phyloP scores from a whole-genome alignment of 2,329 filamentous ascomycete genomes.

The Hortaea werneckii region DNA sequence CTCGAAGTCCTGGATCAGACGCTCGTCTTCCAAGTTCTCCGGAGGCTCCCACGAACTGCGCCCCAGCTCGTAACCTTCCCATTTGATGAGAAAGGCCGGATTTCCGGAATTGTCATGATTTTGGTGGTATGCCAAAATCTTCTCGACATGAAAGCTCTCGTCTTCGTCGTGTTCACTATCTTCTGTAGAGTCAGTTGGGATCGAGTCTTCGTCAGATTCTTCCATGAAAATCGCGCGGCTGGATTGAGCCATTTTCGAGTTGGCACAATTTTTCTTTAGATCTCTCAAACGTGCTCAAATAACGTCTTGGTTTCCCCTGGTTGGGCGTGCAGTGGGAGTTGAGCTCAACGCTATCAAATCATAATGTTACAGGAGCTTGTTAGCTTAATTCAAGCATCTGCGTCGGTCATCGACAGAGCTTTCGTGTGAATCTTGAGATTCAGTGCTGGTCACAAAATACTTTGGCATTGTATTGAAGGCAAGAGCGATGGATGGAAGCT shows the following conservation, averaged over 20 bases:
- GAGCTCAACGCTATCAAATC: too few relatives aligned
- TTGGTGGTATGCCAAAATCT: constrained; percentile 16
- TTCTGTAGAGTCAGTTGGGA: constrained; percentile 18
- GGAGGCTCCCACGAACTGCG: constrained; percentile 22
- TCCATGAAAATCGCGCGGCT: constrained; percentile 4
- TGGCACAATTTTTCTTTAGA: neutral
- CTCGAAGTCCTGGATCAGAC: constrained; percentile 15
- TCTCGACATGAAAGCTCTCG: constrained; percentile 21
- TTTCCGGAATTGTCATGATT: constrained; percentile 3
- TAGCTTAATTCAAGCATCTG: too few relatives aligned
- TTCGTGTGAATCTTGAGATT: too few relatives aligned
- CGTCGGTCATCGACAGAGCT: too few relatives aligned
- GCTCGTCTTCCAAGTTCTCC: constrained; percentile 8
- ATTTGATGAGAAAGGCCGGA: constrained; percentile 20
- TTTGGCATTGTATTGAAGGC: too few relatives aligned
- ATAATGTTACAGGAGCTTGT: too few relatives aligned
- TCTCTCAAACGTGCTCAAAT: neutral
- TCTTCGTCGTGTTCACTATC: constrained; percentile 9
- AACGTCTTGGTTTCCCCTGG: too few relatives aligned
- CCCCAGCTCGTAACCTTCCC: constrained; percentile 20
- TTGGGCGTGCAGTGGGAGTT: too few relatives aligned
- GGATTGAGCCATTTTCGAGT: constrained; percentile 1
- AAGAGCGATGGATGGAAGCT: too few relatives aligned
- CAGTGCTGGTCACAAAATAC: too few relatives aligned
- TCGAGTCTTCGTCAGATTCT: constrained; percentile 18